These are phyloP conservation scores for Aspergillus latus DNA, from an alignment of 2,329 filamentous ascomycete species.

Conservation along the genomic window DNA sequence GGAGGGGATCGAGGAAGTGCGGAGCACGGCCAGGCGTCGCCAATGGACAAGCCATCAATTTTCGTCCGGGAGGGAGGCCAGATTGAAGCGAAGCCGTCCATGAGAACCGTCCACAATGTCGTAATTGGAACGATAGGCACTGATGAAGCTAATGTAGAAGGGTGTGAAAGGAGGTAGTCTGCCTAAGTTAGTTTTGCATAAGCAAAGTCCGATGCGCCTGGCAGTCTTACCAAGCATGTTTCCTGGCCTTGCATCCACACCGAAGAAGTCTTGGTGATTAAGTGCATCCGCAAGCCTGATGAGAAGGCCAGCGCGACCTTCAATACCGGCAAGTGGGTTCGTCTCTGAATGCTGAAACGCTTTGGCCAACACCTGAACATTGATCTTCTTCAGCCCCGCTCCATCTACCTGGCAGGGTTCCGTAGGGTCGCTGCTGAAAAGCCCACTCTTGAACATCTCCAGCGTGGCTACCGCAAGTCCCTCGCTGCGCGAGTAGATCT, in stretches of 20 bases:
- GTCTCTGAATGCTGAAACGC: constrained; percentile 80
- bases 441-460: constrained; percentile 91
- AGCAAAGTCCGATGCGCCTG: neutral
- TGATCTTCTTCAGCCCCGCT: constrained; percentile 71
- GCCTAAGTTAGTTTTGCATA: constrained; percentile 12
- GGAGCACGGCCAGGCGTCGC: constrained; percentile 90
- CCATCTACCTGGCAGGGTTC: constrained; percentile 92
- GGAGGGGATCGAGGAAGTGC: constrained; percentile 71
- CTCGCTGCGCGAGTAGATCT: constrained; percentile 79
- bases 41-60: constrained; percentile 81
- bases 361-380: constrained; percentile 69
- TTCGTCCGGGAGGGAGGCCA: constrained; percentile 86
- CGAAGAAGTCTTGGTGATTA: constrained; percentile 79
- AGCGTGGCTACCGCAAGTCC: constrained; percentile 74
- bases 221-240: constrained; percentile 80
- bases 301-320: constrained; percentile 79
- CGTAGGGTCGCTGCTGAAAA: constrained; percentile 77
- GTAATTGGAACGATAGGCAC: constrained; percentile 83
- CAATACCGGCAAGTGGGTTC: constrained; percentile 80
- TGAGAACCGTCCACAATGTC: constrained; percentile 85
- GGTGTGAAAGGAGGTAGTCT: constrained; percentile 93
- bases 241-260: constrained; percentile 77
- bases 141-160: constrained; percentile 82
- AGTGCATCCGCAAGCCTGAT: constrained; percentile 74
- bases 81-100: constrained; percentile 80